Evolutionary conservation across 1,284 basidiomycete genomes (phyloP), one percentile per base, ranked within the genome.

Genomic region (Apiotrichum gracile): DNA sequence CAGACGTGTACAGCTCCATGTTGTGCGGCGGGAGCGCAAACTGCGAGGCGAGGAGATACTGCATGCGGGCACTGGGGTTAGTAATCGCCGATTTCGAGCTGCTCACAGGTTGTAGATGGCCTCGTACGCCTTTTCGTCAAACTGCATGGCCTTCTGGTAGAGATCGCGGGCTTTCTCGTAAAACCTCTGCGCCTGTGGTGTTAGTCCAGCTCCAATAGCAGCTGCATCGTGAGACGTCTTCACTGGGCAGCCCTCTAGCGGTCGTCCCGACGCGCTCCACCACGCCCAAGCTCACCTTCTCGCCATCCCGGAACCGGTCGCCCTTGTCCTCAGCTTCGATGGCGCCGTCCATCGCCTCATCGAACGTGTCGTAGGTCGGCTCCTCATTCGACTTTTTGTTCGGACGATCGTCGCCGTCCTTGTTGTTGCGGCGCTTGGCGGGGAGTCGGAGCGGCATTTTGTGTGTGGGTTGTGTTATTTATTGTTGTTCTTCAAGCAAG

Each of bases 261-360:
- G n/a, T n/a, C n/a, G n/a, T n/a, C n/a, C n/a, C n/a, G n/a, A n/a
- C n/a, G n/a, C n/a, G n/a, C 8, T 9, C 22, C 31, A 14, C 44
- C 33, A 29, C 16, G 21, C 31, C n/a, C 13, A 14, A 19, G 48
- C 68, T 39, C 47, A 69, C 70, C 63, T 73, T 74, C 49, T 75
- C 73, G n/a, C 74, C 74, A 57, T 69, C 66, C 10, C 65, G 49
- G 54, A 74, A 77, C 34, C 74, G 60, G 56, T 77, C 75, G 9
- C 73, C 75, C 62, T 75, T 74, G 61, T 77, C 75, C 55, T 77
- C 75, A 54, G 65, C 64, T 35, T 70, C 66, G 39, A 76, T 68
- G n/a, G 68, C 75, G 24, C 69, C 72, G 47, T 75, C 73, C 47
- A 75, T 52, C n/a, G 70, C 69, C 38, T 74, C 72, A 42, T 75